Evolutionary conservation across 345 rosid genomes (phyloP).

Genomic region (Moricandia arvensis): DNA sequence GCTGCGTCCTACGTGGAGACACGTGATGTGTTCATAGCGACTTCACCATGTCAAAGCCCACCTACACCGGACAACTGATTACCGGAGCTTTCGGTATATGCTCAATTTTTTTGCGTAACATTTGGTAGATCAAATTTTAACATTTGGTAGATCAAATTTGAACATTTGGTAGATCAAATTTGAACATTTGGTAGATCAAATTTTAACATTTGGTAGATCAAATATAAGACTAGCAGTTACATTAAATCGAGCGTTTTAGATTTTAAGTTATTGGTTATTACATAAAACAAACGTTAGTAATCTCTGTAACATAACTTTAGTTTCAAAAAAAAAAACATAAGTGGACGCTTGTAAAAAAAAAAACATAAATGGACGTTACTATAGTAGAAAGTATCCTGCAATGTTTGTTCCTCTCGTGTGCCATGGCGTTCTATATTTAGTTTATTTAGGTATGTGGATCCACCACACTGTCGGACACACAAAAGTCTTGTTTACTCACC

Average conservation of each 20-base stretch:
- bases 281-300: not conserved
- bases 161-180: not conserved
- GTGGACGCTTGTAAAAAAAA: too few species aligned
- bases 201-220: not conserved
- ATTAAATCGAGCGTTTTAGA: not conserved
- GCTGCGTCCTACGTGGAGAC: constrained; percentile 42
- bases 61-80: constrained; percentile 9
- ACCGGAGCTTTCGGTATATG: constrained; percentile 7
- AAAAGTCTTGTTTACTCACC: too few species aligned
- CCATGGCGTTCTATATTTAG: too few species aligned
- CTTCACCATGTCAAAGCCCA: constrained; percentile 25
- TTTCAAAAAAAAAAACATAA: too few species aligned
- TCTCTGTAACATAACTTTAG: not conserved
- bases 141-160: not conserved
- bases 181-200: not conserved
- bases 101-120: not conserved
- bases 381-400: too few species aligned
- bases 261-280: not conserved
- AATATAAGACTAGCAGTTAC: not conserved
- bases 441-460: too few species aligned
- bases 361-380: too few species aligned
- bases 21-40: constrained; percentile 26
- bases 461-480: too few species aligned
- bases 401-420: too few species aligned
- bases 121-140: not conserved